Evolutionary conservation across 1,139 yeast species (phyloP), one percentile per base, ranked within the genome.

Genomic region (Trichomonascaceae sp.): DNA sequence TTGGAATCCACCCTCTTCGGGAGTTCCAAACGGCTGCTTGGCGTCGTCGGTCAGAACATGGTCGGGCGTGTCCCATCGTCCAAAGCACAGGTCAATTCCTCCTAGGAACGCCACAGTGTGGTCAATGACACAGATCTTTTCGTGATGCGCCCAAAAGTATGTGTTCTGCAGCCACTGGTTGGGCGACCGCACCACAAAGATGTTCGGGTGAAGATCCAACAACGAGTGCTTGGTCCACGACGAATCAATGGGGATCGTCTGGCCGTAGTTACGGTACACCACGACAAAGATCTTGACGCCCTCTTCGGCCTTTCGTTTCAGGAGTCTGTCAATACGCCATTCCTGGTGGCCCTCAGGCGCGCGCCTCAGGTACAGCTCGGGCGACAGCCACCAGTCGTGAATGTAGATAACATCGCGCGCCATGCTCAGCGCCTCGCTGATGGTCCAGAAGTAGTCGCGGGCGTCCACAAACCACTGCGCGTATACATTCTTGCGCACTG

Each of bases 91-190:
- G 57, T 92, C 99, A 43, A 89, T 75, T 20, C 99, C 99, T 22
- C 99, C 99, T 37, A 87, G 62, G 51, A 89, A 92, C 4, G 93
- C 93, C 35, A 85, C 70, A 0, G 89, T 76, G 44, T 81, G 84
- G 56, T 92, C 99, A 37, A 92, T 64, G 29, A 89, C 70, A 45
- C 92, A 75, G 37, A 92, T 59, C 52, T 92, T 92, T 53, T 92
- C 99, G 58, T 92, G 99, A 61, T 92, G 99, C 0, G 99, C 98
- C 98, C 98, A 92, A 54, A 92, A 92, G 49, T 75, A 82, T 0
- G 94, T 85, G 49, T 87, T 85, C 53, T 89, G 97, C 36, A 84
- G 63, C 52, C 92, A 71, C 55, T 92, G 99, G 46, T 89, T 87
- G 3, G 99, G 99, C 1, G 97, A 87, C 46, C 99, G 71, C 44